Evolutionary conservation across 306 rosid genomes (phyloP).

Genomic region (Albizia julibrissin): DNA sequence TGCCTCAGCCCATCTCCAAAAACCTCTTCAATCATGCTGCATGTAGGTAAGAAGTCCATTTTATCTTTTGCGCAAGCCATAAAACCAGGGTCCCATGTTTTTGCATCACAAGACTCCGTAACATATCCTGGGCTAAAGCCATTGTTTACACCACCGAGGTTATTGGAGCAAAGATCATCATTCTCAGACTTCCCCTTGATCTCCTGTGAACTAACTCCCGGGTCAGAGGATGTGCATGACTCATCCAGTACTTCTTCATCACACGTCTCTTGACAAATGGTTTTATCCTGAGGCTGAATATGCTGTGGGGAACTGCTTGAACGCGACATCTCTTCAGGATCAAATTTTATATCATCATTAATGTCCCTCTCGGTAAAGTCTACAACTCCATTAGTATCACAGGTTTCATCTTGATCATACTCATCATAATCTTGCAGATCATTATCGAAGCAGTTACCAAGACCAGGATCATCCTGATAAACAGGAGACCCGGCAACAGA

Average conservation of each 20-base stretch:
- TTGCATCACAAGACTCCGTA: constrained; percentile 68
- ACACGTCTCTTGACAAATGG: constrained; percentile 41
- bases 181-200: constrained; percentile 44
- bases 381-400: constrained; percentile 22
- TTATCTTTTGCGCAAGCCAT: constrained; percentile 51
- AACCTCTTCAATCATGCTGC: constrained; percentile 88
- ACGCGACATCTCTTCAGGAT: constrained; percentile 20
- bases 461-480: constrained; percentile 36
- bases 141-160: constrained; percentile 47
- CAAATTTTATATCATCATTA: constrained; percentile 35
- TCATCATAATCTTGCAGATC: constrained; percentile 48
- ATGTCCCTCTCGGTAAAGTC: constrained; percentile 29
- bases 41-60: constrained; percentile 79
- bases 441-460: constrained; percentile 35
- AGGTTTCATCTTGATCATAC: constrained; percentile 41
- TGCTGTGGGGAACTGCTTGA: constrained; percentile 34
- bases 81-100: constrained; percentile 73
- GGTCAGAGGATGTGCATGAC: constrained; percentile 55
- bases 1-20: constrained; percentile 70
- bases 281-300: constrained; percentile 33
- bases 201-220: constrained; percentile 42
- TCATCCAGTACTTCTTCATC: constrained; percentile 56
- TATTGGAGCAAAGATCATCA: constrained; percentile 51
- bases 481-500: constrained; percentile 69
- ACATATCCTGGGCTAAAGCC: constrained; percentile 56